Conservation (phyloP, 495 filamentous ascomycete genomes). For the Elasticomyces elasticus region DNA sequence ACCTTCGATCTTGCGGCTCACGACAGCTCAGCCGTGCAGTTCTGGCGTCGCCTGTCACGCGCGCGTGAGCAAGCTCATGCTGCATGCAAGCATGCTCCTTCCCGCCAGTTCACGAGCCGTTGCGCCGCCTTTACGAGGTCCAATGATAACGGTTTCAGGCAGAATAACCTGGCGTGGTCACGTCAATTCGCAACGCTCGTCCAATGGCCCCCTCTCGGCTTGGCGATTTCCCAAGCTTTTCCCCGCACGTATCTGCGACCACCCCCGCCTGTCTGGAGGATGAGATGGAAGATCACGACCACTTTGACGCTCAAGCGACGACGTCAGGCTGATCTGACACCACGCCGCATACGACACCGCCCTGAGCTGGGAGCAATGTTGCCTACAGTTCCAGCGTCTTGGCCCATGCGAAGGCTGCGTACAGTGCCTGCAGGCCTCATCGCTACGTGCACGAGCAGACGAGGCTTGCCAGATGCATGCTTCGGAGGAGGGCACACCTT, state of each 20-base stretch:
- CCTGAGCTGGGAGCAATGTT: not conserved
- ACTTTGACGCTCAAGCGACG: not conserved
- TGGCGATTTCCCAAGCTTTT: not conserved
- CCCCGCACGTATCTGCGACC: not conserved
- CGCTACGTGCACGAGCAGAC: not conserved
- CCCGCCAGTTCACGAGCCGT: not conserved
- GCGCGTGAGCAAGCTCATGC: not conserved
- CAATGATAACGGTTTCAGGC: not conserved
- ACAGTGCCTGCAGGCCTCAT: not conserved
- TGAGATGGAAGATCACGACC: not conserved
- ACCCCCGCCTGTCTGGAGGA: not conserved
- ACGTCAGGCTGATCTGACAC: not conserved
- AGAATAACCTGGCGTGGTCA: not conserved
- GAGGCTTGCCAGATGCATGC: not conserved
- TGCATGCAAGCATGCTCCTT: not conserved
- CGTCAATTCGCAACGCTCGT: not conserved
- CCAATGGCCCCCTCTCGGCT: not conserved
- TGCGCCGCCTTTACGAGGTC: not conserved
- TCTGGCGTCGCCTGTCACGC: not conserved
- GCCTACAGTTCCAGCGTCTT: not conserved
- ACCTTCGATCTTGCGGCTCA: not conserved
- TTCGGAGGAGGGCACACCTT: not conserved
- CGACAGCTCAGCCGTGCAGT: not conserved
- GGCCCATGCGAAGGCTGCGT: not conserved
- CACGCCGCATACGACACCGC: conserved; percentile 2